Percentiles rank a stretch among this genome's conserved stretches.
These are phyloP conservation scores for Pichia sp. DNA, from an alignment of 1,139 yeast species.

Conservation along the genomic window DNA sequence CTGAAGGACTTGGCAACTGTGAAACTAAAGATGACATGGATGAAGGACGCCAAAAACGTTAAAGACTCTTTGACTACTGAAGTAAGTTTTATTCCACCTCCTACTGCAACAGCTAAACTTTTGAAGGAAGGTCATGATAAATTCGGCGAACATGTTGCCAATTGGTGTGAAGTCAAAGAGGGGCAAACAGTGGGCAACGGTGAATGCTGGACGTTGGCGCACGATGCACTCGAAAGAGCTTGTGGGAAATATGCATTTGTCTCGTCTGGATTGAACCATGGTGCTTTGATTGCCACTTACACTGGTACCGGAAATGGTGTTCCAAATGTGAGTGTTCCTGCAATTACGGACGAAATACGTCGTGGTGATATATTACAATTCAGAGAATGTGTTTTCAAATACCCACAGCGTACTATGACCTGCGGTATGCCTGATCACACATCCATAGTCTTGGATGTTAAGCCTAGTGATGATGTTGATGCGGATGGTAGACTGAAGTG, in stretches of 20 bases:
- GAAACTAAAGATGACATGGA: conserved; percentile 43
- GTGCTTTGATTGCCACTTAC: conserved; percentile 44
- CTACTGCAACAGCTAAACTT: conserved; percentile 33
- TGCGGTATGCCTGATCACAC: conserved; percentile 68
- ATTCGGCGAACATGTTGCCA: conserved; percentile 51
- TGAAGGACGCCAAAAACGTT: conserved; percentile 25
- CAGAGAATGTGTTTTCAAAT: conserved; percentile 37
- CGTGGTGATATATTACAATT: conserved; percentile 44
- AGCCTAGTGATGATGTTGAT: conserved; percentile 13
- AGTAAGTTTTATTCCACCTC: conserved; percentile 43
- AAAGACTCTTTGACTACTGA: conserved; percentile 26
- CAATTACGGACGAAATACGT: conserved; percentile 28
- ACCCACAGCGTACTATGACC: conserved; percentile 25
- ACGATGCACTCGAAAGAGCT: conserved; percentile 51
- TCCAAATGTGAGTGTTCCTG: conserved; percentile 22
- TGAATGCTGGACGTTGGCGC: conserved; percentile 76
- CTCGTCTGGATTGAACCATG: conserved; percentile 49
- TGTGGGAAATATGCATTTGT: conserved; percentile 60
- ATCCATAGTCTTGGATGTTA: conserved; percentile 40
- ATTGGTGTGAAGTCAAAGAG: conserved; percentile 51
- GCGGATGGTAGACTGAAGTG: conserved; percentile 22
- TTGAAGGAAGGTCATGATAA: conserved; percentile 35
- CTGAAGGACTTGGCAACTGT: conserved; percentile 46
- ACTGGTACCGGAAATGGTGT: conserved; percentile 17
- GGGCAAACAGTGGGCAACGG: conserved; percentile 61